A percentile compares a stretch with the other conserved stretches of the same genome.
Evolutionary conservation across 495 filamentous ascomycete genomes (phyloP).

Genomic region (Lasiosphaeria ovina): DNA sequence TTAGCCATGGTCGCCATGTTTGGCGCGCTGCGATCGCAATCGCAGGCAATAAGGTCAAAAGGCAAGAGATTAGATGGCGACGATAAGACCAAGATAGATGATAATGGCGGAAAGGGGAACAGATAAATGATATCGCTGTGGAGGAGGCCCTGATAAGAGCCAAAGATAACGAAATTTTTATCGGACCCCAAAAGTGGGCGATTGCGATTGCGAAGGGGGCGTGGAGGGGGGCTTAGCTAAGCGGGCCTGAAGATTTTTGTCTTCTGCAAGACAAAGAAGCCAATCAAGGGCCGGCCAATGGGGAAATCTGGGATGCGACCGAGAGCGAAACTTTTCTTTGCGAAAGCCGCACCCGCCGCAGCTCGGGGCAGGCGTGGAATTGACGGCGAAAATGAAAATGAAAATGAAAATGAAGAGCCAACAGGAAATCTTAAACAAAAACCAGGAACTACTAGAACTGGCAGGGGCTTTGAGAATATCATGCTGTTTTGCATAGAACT

Average conservation of each 20-base stretch:
- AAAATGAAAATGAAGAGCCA: slow-evolving; percentile 2
- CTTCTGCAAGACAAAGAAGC: not conserved
- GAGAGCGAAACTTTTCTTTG: too few relatives aligned
- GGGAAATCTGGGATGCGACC: too few relatives aligned
- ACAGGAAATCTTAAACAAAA: not conserved
- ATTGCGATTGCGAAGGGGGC: slow-evolving; percentile 4
- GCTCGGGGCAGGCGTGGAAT: too few relatives aligned
- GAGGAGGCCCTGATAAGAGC: slow-evolving; percentile 26
- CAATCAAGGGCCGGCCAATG: slow-evolving; percentile 9
- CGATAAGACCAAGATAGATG: slow-evolving; percentile 23
- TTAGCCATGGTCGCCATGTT: slow-evolving; percentile 46
- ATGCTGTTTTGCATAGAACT: slow-evolving; percentile 31
- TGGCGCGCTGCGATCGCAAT: slow-evolving; percentile 15
- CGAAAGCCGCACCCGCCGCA: too few relatives aligned
- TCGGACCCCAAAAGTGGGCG: slow-evolving; percentile 19
- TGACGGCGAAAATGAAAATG: too few relatives aligned
- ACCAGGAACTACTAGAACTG: slow-evolving; percentile 17
- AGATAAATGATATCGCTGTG: slow-evolving; percentile 12
- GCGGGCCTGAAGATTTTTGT: slow-evolving; percentile 18
- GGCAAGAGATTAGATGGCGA: slow-evolving; percentile 33
- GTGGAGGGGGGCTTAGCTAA: slow-evolving; percentile 21
- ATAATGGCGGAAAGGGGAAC: slow-evolving; percentile 22
- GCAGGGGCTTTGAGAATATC: too few relatives aligned
- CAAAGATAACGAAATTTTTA: slow-evolving; percentile 40
- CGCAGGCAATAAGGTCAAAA: slow-evolving; percentile 12